These are phyloP conservation scores for Pseudocercospora fuligena DNA, from an alignment of 2,329 filamentous ascomycete genomes.

Conservation along the genomic window DNA sequence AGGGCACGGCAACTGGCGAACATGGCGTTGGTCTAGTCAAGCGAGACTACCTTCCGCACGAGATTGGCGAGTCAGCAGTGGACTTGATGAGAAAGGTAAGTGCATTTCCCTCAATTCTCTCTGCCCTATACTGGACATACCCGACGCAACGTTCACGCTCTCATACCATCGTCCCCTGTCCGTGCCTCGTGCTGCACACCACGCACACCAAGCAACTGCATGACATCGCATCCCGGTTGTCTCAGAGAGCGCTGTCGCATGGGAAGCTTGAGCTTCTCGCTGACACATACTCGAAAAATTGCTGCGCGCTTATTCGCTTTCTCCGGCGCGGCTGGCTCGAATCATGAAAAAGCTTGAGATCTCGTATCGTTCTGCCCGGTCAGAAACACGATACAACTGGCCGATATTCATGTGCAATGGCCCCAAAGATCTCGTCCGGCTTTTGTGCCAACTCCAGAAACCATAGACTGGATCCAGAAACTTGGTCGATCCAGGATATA, in stretches of 20 bases:
- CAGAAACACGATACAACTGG: neutral
- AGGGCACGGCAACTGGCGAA: conserved; percentile 84
- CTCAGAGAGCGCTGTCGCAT: neutral
- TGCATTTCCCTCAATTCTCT: conserved; percentile 17
- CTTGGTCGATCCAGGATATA: too few relatives aligned
- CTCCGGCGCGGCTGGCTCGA: neutral
- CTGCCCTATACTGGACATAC: neutral
- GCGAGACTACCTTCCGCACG: conserved; percentile 79
- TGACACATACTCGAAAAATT: neutral
- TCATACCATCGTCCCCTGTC: neutral
- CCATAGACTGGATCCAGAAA: too few relatives aligned
- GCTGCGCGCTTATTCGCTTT: neutral
- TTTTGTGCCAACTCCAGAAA: too few relatives aligned
- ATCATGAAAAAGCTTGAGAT: neutral
- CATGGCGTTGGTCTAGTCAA: conserved; percentile 85
- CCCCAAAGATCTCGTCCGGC: too few relatives aligned
- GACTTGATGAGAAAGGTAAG: conserved; percentile 80
- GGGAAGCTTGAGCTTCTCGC: conserved; percentile 17
- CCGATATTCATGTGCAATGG: too few relatives aligned
- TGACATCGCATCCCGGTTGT: neutral
- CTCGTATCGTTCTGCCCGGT: neutral
- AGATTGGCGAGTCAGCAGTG: conserved; percentile 74
- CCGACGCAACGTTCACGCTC: neutral
- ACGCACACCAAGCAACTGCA: conserved; percentile 4
- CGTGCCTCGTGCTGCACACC: neutral